Evolutionary conservation across 352 stramenopile genomes (phyloP), one percentile per base, ranked within the genome.

Genomic region (Globisporangium splendens): DNA sequence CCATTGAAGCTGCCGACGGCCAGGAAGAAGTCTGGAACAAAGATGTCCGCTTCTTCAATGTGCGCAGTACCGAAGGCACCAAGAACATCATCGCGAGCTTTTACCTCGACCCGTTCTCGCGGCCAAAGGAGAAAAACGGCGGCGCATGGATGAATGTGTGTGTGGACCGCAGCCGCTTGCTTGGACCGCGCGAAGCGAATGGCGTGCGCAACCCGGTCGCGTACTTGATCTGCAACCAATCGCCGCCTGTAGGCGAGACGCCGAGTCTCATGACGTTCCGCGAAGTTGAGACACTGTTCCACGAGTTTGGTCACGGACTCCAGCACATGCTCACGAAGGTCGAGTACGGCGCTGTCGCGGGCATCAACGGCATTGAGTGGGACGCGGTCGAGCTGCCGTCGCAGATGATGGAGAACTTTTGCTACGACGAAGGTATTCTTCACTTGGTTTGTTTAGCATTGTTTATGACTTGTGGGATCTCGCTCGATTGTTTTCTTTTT

Each of bases 341-440:
- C 51, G 85, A 96, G 47, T 90, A 99, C 62, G 95, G 92, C 57
- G 96, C 97, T 49, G 95, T 98, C 39, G 93, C 96, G 5, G 96
- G 96, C 15, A 98, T 99, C 72, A 99, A 98, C 68, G 93, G 93
- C 47, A 87, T 99, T 15, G 96, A 99, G 73, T 99, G 96, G 96
- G 97, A 99, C 79, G 97, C 97, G 14, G 96, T 99, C 3, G 97
- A 99, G 69, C 75, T 98, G 17, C 97, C 97, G 22, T 98, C 88
- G 12, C 97, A 99, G 77, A 99, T 99, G 79, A 99, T 99, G 96
- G 97, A 99, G 62, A 99, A 99, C 72, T 99, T 97, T 79, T 98
- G 95, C 73, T 99, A 99, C 72, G 91, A 99, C 68, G 69, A 84
- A 54, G 75, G 79, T 83, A 17, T 3, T 14, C 31, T 13, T 44